phyloP scores from a whole-genome alignment of 2,329 filamentous ascomycete species.

The Talaromyces pinophilus region DNA sequence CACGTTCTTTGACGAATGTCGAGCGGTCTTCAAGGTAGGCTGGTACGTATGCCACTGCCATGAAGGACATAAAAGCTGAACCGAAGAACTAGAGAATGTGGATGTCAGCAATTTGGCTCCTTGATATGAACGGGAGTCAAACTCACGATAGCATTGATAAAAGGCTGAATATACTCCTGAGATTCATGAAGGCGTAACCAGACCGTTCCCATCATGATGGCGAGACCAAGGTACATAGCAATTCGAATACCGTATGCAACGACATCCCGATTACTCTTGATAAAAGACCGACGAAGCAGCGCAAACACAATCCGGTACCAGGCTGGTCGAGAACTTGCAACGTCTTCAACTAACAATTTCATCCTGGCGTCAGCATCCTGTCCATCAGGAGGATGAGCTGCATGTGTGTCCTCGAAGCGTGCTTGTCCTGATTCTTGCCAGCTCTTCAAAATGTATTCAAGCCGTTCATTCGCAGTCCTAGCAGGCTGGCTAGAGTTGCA shows the following conservation, averaged over 20 bases:
- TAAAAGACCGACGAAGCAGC: slow-evolving; percentile 74
- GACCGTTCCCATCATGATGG: slow-evolving; percentile 67
- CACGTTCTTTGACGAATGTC: slow-evolving; percentile 73
- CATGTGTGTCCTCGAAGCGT: slow-evolving; percentile 29
- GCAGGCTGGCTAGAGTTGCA: slow-evolving; percentile 23
- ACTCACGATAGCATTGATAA: slow-evolving; percentile 73
- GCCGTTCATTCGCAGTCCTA: slow-evolving; percentile 47
- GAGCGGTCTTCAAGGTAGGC: slow-evolving; percentile 77
- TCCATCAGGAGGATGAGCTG: not conserved
- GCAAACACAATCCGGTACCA: slow-evolving; percentile 58
- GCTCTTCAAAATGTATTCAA: slow-evolving; percentile 55
- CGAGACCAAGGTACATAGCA: slow-evolving; percentile 77
- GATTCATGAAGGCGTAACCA: slow-evolving; percentile 71
- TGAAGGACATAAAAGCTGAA: slow-evolving; percentile 75
- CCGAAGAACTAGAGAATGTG: slow-evolving; percentile 59
- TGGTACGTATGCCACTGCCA: slow-evolving; percentile 83
- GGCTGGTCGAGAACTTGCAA: slow-evolving; percentile 44
- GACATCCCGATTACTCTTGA: slow-evolving; percentile 82
- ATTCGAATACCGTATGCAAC: slow-evolving; percentile 81
- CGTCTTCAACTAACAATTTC: slow-evolving; percentile 24
- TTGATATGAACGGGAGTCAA: not conserved
- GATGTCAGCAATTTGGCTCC: not conserved
- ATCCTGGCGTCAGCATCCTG: not conserved
- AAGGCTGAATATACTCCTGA: slow-evolving; percentile 75
- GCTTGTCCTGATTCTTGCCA: slow-evolving; percentile 57